Evolutionary conservation across 2,329 filamentous ascomycete species (phyloP).

Genomic region (Orbilia oligospora): DNA sequence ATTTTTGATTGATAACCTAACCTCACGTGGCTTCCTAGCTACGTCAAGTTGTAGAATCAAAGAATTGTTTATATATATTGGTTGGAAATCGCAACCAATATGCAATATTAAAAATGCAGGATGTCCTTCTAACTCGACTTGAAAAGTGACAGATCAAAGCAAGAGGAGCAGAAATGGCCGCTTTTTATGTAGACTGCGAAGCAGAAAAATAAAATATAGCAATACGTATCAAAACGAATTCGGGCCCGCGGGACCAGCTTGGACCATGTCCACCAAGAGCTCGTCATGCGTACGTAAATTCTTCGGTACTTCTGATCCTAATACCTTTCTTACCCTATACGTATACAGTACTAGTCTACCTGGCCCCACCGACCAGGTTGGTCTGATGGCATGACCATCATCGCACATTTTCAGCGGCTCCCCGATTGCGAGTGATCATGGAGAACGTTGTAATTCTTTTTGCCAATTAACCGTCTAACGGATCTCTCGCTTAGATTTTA

Average conservation of each 20-base stretch:
- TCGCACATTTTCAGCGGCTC: background rate
- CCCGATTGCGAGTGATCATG: constrained; percentile 1
- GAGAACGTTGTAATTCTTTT: background rate
- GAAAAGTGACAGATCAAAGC: background rate
- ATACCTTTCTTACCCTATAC: background rate
- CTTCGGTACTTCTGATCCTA: background rate
- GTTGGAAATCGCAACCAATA: too few species aligned
- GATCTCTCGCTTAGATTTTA: background rate
- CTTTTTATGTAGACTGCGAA: background rate
- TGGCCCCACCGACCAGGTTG: background rate
- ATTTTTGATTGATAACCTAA: background rate
- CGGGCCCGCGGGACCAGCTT: background rate
- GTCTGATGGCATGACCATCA: background rate
- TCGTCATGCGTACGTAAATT: background rate
- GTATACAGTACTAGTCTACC: background rate
- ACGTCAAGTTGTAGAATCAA: too few species aligned
- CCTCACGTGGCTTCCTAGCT: background rate
- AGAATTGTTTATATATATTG: background rate
- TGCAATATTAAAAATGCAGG: too few species aligned
- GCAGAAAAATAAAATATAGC: constrained; percentile 14
- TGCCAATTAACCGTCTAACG: background rate
- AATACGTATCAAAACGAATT: background rate
- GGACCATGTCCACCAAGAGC: background rate
- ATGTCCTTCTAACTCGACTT: background rate
- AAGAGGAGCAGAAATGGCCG: background rate